phyloP scores from a whole-genome alignment of 1,284 basidiomycete genomes.

The Puccinia triticina region DNA sequence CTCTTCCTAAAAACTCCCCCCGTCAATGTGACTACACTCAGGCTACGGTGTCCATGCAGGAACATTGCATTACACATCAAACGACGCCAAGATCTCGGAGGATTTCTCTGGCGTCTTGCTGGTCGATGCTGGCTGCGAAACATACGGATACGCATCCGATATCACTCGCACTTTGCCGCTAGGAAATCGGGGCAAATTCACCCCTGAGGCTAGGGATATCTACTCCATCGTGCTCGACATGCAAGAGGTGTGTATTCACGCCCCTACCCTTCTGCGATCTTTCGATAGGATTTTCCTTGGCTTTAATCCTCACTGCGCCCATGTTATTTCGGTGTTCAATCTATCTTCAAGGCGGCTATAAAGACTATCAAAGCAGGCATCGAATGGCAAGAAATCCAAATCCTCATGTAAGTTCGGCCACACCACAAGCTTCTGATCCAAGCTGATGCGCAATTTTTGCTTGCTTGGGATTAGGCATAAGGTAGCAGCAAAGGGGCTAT shows the following conservation, averaged over 20 bases:
- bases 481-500: slow-evolving; percentile 32
- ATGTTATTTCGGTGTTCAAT: background rate
- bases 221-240: slow-evolving; percentile 39
- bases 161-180: slow-evolving; percentile 93
- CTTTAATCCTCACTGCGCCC: background rate
- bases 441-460: background rate
- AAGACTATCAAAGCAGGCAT: slow-evolving; percentile 31
- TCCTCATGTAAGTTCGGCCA: slow-evolving; percentile 25
- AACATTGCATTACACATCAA: slow-evolving; percentile 30
- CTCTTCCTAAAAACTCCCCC: background rate
- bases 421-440: background rate
- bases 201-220: slow-evolving; percentile 19
- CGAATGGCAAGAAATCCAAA: slow-evolving; percentile 42
- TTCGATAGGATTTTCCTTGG: background rate
- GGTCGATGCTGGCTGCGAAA: slow-evolving; percentile 59
- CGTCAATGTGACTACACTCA: background rate
- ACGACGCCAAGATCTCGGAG: slow-evolving; percentile 12
- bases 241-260: slow-evolving; percentile 9
- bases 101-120: slow-evolving; percentile 52
- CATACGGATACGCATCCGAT: slow-evolving; percentile 88
- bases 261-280: background rate
- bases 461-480: slow-evolving; percentile 27
- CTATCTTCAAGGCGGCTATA: slow-evolving; percentile 11
- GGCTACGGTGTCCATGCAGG: slow-evolving; percentile 37
- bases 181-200: slow-evolving; percentile 28